Conservation (phyloP, 129 eudicot genomes). For the Kitagawia praeruptora region DNA sequence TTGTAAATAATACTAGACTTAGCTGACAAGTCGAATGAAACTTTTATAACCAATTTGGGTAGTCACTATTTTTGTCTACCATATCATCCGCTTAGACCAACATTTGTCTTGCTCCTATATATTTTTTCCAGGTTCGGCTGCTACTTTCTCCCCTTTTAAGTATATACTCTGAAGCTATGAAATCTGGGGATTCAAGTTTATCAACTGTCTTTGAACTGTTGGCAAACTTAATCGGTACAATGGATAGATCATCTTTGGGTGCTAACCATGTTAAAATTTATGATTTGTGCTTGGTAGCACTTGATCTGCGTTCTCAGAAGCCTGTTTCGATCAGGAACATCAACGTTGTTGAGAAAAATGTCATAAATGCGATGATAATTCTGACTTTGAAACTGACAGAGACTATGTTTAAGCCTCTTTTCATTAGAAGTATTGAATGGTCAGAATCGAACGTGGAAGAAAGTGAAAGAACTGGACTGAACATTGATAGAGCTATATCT, state of each 20-base stretch:
- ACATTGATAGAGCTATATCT: slow-evolving; percentile 50
- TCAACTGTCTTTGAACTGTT: slow-evolving; percentile 67
- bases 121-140: slow-evolving; percentile 54
- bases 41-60: neutral
- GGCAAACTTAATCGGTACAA: slow-evolving; percentile 44
- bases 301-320: slow-evolving; percentile 69
- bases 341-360: slow-evolving; percentile 58
- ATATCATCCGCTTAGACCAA: neutral
- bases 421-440: slow-evolving; percentile 87
- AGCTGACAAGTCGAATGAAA: neutral
- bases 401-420: slow-evolving; percentile 90
- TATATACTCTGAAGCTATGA: slow-evolving; percentile 51
- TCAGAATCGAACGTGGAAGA: slow-evolving; percentile 40
- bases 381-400: slow-evolving; percentile 81
- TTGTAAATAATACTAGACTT: neutral
- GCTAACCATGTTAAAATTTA: slow-evolving; percentile 58
- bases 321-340: slow-evolving; percentile 45
- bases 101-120: neutral
- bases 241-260: slow-evolving; percentile 64
- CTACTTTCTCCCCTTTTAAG: slow-evolving; percentile 57
- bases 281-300: slow-evolving; percentile 67
- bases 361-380: slow-evolving; percentile 49
- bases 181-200: slow-evolving; percentile 56
- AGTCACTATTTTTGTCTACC: neutral
- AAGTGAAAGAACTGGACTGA: slow-evolving; percentile 32